These are phyloP conservation scores for Claviceps quebecensis DNA, from an alignment of 2,329 filamentous ascomycete species.

Conservation along the genomic window DNA sequence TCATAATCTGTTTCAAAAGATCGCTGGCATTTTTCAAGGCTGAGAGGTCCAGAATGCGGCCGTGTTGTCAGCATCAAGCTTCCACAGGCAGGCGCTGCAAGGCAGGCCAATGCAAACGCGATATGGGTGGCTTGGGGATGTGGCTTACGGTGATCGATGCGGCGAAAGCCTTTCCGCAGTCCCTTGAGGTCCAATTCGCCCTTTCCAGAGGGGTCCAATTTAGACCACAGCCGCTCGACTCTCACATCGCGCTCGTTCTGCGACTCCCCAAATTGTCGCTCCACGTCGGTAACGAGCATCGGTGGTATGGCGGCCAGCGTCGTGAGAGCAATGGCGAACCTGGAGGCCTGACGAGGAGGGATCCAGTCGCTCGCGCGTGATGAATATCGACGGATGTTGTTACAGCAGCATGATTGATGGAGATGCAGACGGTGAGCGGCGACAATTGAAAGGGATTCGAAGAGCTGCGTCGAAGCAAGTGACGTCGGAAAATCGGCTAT, in stretches of 20 bases:
- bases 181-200: constrained; percentile 75
- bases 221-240: constrained; percentile 71
- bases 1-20: constrained; percentile 68
- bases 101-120: not conserved
- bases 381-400: constrained; percentile 1
- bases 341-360: constrained; percentile 2
- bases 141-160: constrained; percentile 78
- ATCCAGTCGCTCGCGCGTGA: constrained; percentile 7
- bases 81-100: not conserved
- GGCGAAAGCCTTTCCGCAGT: constrained; percentile 69
- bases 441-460: constrained; percentile 1
- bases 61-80: constrained; percentile 1
- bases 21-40: constrained; percentile 80
- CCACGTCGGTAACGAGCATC: constrained; percentile 32
- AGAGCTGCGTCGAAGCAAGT: constrained; percentile 3
- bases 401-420: constrained; percentile 7
- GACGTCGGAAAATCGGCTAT: constrained; percentile 4
- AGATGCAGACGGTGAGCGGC: not conserved
- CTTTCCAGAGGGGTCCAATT: constrained; percentile 61
- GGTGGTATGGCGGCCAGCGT: constrained; percentile 10
- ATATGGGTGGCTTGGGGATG: not conserved
- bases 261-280: constrained; percentile 60
- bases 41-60: constrained; percentile 13
- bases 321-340: constrained; percentile 13
- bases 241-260: constrained; percentile 67